A percentile compares a stretch with the other conserved stretches of the same genome.
These are phyloP conservation scores for Solanum chilense DNA, from an alignment of 257 asterid genomes.

Conservation along the genomic window DNA sequence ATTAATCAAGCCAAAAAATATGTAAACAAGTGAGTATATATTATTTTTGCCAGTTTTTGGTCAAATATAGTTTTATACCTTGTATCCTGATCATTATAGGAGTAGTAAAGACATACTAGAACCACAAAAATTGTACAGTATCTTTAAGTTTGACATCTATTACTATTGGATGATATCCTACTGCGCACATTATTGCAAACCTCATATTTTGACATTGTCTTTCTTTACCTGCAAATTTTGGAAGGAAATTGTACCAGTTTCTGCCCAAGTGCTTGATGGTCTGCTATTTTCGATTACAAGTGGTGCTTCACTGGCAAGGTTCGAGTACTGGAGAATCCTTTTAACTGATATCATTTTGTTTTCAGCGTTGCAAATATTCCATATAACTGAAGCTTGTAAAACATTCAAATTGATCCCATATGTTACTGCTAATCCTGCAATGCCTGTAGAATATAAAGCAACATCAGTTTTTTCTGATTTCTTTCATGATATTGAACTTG, in stretches of 20 bases:
- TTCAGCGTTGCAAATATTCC: conserved; percentile 92
- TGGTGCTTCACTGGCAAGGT: conserved; percentile 76
- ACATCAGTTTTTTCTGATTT: background rate
- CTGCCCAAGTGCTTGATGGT: conserved; percentile 76
- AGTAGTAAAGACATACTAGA: background rate
- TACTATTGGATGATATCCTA: background rate
- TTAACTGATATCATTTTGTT: conserved; percentile 93
- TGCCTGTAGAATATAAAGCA: conserved; percentile 38
- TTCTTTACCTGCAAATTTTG: conserved; percentile 52
- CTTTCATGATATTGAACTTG: background rate
- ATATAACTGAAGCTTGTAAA: conserved; percentile 79
- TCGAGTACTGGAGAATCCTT: conserved; percentile 82
- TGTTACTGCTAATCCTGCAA: conserved; percentile 91
- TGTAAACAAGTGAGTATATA: background rate
- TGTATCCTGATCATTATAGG: background rate
- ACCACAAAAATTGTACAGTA: background rate
- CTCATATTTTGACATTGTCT: background rate
- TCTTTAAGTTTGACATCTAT: background rate
- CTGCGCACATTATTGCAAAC: background rate
- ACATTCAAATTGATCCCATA: conserved; percentile 83
- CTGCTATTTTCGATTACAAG: conserved; percentile 43
- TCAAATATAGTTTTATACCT: too few relatives aligned
- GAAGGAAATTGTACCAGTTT: conserved; percentile 60
- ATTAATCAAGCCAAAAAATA: background rate
- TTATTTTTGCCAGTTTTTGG: background rate